Percentiles rank a stretch among this genome's conserved stretches.
Conservation (phyloP, 2,329 filamentous ascomycete genomes). For the Alternaria sp. region DNA sequence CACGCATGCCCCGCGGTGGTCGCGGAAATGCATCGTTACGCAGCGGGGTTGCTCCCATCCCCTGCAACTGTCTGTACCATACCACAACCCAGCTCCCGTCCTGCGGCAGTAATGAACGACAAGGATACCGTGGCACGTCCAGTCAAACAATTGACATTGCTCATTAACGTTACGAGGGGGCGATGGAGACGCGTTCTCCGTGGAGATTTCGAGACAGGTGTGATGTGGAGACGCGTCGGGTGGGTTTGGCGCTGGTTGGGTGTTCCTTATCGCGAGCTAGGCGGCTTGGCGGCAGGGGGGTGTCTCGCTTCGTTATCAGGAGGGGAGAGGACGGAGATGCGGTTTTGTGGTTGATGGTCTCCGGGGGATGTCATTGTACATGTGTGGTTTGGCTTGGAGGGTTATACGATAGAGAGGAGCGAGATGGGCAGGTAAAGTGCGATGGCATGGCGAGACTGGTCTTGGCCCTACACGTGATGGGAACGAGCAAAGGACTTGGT, state of each 20-base stretch:
- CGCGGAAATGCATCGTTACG: constrained; percentile 23
- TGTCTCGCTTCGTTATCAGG: constrained; percentile 15
- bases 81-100: background rate
- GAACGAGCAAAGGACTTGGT: background rate
- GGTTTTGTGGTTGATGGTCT: constrained; percentile 2
- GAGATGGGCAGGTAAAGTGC: background rate
- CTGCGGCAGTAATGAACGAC: background rate
- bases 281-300: constrained; percentile 15
- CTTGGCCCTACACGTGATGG: background rate
- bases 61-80: background rate
- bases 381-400: background rate
- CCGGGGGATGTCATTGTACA: constrained; percentile 7
- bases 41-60: background rate
- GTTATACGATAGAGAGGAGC: too few species aligned
- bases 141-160: constrained; percentile 26
- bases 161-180: constrained; percentile 3
- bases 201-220: constrained; percentile 25
- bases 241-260: background rate
- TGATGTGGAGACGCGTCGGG: constrained; percentile 5
- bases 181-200: constrained; percentile 24
- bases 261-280: constrained; percentile 16
- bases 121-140: background rate
- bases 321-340: constrained; percentile 21
- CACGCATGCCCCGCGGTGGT: constrained; percentile 21
- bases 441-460: background rate